Conservation (phyloP, 2,329 filamentous ascomycete genomes). For the Neobulgaria alba region DNA sequence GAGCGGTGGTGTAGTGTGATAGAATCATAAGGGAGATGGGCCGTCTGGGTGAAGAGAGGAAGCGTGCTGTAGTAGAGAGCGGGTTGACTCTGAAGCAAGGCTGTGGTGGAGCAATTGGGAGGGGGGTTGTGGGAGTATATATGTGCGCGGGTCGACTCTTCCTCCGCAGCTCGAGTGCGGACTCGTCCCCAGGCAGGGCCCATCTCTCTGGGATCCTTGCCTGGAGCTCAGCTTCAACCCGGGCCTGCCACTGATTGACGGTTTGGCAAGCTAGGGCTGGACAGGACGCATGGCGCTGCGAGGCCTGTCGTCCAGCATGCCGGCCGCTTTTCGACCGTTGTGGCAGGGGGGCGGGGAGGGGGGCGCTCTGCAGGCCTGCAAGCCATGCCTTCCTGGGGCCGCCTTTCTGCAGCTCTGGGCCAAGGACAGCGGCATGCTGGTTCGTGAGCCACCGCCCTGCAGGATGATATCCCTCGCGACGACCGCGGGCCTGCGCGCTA, state of each 20-base stretch:
- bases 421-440: constrained; percentile 6
- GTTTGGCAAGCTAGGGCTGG: constrained; percentile 7
- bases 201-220: constrained; percentile 18
- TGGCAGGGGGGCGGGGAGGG: constrained; percentile 7
- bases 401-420: constrained; percentile 12
- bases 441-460: constrained; percentile 5
- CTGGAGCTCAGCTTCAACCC: constrained; percentile 18
- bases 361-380: too few species aligned
- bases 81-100: not conserved
- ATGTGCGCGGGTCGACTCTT: constrained; percentile 20
- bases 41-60: constrained; percentile 1
- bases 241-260: constrained; percentile 10
- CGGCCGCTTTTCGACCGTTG: constrained; percentile 12
- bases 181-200: constrained; percentile 15
- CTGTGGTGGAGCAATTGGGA: constrained; percentile 14
- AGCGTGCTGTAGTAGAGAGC: constrained; percentile 8
- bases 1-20: constrained; percentile 6
- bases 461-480: constrained; percentile 2
- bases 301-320: constrained; percentile 3
- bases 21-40: constrained; percentile 9
- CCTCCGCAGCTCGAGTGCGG: constrained; percentile 19
- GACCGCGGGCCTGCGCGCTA: too few species aligned
- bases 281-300: constrained; percentile 3
- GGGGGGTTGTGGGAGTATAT: constrained; percentile 22
- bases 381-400: constrained; percentile 14